Evolutionary conservation across 805 yeast genomes (phyloP).

Genomic region (Lachancea cidri): DNA sequence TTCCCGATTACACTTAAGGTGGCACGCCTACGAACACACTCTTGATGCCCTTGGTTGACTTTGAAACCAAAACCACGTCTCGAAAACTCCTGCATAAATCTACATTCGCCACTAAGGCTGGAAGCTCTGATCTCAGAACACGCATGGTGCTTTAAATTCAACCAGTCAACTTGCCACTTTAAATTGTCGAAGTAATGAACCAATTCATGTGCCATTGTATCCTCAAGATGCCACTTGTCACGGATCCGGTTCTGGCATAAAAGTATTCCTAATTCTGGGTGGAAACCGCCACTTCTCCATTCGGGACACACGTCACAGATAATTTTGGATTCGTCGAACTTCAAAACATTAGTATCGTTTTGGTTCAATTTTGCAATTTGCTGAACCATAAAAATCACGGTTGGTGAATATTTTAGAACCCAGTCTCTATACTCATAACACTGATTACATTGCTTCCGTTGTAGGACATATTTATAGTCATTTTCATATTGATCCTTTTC

Average conservation of each 20-base stretch:
- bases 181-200: conserved; percentile 90
- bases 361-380: conserved; percentile 59
- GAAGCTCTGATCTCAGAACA: conserved; percentile 96
- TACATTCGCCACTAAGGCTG: conserved; percentile 89
- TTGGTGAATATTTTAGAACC: conserved; percentile 76
- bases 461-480: conserved; percentile 42
- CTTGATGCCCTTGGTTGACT: conserved; percentile 81
- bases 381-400: conserved; percentile 80
- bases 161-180: conserved; percentile 83
- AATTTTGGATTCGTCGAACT: conserved; percentile 35
- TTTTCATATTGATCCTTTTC: conserved; percentile 52
- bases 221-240: conserved; percentile 79
- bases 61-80: conserved; percentile 37
- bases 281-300: conserved; percentile 84
- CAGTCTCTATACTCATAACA: conserved; percentile 79
- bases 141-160: conserved; percentile 85
- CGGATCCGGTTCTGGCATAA: conserved; percentile 78
- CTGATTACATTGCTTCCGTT: conserved; percentile 51
- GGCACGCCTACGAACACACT: conserved; percentile 87
- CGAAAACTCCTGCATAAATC: conserved; percentile 78
- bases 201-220: conserved; percentile 86
- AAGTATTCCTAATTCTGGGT: conserved; percentile 82
- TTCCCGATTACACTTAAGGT: conserved; percentile 76
- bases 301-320: conserved; percentile 83
- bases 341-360: conserved; percentile 10